Conservation (phyloP, 2,329 filamentous ascomycete species). For the Aspergillus felis region DNA sequence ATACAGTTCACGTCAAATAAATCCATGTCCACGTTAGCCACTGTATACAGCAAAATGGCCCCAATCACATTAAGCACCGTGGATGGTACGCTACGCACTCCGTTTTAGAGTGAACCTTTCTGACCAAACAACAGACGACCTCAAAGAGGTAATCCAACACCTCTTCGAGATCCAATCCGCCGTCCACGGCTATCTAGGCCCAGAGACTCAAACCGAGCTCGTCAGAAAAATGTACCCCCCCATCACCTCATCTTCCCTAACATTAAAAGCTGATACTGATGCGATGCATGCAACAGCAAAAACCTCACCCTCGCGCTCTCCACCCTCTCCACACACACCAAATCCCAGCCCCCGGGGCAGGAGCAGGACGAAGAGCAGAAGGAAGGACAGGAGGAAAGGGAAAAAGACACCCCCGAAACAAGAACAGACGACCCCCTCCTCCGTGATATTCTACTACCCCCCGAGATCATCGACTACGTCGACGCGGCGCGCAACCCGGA, state of each 20-base stretch:
- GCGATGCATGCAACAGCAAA: slow-evolving; percentile 25
- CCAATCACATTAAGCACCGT: slow-evolving; percentile 32
- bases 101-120: too few relatives aligned
- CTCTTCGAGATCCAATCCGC: slow-evolving; percentile 59
- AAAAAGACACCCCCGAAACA: slow-evolving; percentile 19
- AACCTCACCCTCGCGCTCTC: slow-evolving; percentile 53
- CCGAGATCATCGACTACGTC: slow-evolving; percentile 61
- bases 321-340: slow-evolving; percentile 44
- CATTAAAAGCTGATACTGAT: too few relatives aligned
- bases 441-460: slow-evolving; percentile 52
- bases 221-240: slow-evolving; percentile 52
- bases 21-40: background rate
- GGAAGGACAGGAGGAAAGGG: too few relatives aligned
- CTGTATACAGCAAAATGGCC: slow-evolving; percentile 24
- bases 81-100: slow-evolving; percentile 25
- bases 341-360: slow-evolving; percentile 9
- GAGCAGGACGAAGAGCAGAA: background rate
- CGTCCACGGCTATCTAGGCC: slow-evolving; percentile 57
- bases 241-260: background rate
- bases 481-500: slow-evolving; percentile 62
- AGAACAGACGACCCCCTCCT: slow-evolving; percentile 42
- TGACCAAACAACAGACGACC: slow-evolving; percentile 39
- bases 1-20: background rate
- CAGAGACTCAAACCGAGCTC: slow-evolving; percentile 54
- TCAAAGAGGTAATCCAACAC: slow-evolving; percentile 60